Base-by-base conservation (phyloP, 148 eudicot species). In the Rhododendron williamsianum region DNA sequence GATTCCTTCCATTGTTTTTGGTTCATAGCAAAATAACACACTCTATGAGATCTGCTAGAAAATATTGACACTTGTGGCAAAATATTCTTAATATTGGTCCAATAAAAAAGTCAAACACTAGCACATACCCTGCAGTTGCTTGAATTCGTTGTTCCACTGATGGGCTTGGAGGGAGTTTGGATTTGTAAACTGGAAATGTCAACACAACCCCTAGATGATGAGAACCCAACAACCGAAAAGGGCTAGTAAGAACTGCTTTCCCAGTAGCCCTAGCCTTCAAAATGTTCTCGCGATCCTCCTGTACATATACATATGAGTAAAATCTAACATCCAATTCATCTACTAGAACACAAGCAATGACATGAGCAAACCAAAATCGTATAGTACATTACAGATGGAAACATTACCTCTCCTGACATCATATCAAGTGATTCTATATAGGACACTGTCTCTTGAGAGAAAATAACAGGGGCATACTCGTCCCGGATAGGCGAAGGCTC, bases 251-350 rank as follows among this genome's bases (percentile, higher is more conserved):
- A 84, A 93, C 94, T 30, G 94, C 96, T 82, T 93, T 93, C 46
- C 96, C 94, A 3, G 93, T 92, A 9, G 92, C 92, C 90, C 94
- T 87, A 30, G 96, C 94, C 88, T 90, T 89, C 91, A 93, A 83
- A 43, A 93, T 92, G 82, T 93, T 93, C 87, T 90, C 93, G 36
- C 92, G 91, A 81, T 93, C 96, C 90, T 93, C 96, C 96, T 93
- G 88, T 36, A 85, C 35, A 48, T 63, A 78, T 23, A 33, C 6
- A 63, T 30, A 60, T 9, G 63, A 12, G 51, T 27, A 46, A 56
- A 15, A 56, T 76, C 52, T 76, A 56, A 33, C 48, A 52, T 6
- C 65, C 81, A 79, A 79, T 79, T 54, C 45, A 54, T 35, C 83
- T 81, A 18, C 9, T 13, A 67, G 76, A 71, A 71, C 9, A 65